phyloP scores from a whole-genome alignment of 148 eudicot species.

The Heliosperma pusillum region DNA sequence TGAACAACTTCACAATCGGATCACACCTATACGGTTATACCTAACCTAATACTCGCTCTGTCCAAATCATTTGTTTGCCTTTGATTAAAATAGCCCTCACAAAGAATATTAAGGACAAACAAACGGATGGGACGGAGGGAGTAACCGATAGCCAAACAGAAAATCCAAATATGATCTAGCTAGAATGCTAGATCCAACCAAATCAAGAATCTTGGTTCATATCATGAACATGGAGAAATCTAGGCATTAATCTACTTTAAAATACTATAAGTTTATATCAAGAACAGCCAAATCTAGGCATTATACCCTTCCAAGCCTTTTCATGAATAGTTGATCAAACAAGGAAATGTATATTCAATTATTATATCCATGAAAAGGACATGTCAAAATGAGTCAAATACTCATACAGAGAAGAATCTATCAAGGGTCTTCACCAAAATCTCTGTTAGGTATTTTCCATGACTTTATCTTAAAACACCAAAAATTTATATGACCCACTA shows the following conservation, averaged over 20 bases:
- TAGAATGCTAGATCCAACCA: too few species aligned
- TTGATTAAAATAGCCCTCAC: too few species aligned
- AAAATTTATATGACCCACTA: constrained; percentile 9
- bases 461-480: constrained; percentile 8
- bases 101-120: too few species aligned
- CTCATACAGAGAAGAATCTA: constrained; percentile 19
- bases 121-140: too few species aligned
- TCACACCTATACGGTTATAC: too few species aligned
- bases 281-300: neutral
- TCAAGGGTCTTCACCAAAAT: constrained; percentile 21
- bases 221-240: neutral
- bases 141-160: too few species aligned
- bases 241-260: neutral
- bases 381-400: constrained; percentile 6
- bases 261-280: neutral
- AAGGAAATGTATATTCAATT: constrained; percentile 15
- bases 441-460: constrained; percentile 27
- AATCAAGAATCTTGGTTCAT: neutral
- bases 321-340: constrained; percentile 13
- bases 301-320: neutral
- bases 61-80: too few species aligned
- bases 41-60: too few species aligned
- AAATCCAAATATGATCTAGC: too few species aligned
- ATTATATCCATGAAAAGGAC: constrained; percentile 18
- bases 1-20: neutral